Conservation (phyloP, 2,329 filamentous ascomycete genomes). For the Mycocentrospora acerina region DNA sequence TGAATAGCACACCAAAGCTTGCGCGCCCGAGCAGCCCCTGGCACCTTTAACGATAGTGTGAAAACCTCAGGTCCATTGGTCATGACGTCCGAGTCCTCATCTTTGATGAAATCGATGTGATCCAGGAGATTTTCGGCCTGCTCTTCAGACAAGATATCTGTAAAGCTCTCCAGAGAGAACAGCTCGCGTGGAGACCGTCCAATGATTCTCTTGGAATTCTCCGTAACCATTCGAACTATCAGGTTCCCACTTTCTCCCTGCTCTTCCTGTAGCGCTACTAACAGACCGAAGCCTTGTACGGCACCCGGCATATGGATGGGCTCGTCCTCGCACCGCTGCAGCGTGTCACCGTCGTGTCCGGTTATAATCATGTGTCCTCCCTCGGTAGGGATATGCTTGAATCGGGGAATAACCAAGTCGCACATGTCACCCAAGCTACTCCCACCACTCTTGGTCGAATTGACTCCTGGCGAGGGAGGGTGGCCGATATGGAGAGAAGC, state of each 20-base stretch:
- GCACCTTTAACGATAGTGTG: constrained; percentile 68
- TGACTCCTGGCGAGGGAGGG: constrained; percentile 24
- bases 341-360: constrained; percentile 67
- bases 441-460: constrained; percentile 37
- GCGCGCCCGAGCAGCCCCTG: constrained; percentile 52
- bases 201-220: constrained; percentile 75
- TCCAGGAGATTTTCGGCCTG: constrained; percentile 82
- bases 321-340: constrained; percentile 86
- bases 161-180: constrained; percentile 73
- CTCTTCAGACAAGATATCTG: constrained; percentile 81
- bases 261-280: constrained; percentile 74
- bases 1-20: constrained; percentile 91
- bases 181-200: constrained; percentile 76
- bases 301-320: constrained; percentile 86
- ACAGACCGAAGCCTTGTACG: constrained; percentile 75
- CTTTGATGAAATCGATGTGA: constrained; percentile 83
- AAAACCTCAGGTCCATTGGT: constrained; percentile 85
- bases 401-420: constrained; percentile 68
- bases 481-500: constrained; percentile 23
- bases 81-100: constrained; percentile 74
- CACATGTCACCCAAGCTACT: constrained; percentile 46
- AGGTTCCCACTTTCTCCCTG: constrained; percentile 61
- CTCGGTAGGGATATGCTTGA: constrained; percentile 74
- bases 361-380: constrained; percentile 83
- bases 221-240: constrained; percentile 72